phyloP scores from a whole-genome alignment of 2,329 filamentous ascomycete genomes.

The Penicillium sp. region DNA sequence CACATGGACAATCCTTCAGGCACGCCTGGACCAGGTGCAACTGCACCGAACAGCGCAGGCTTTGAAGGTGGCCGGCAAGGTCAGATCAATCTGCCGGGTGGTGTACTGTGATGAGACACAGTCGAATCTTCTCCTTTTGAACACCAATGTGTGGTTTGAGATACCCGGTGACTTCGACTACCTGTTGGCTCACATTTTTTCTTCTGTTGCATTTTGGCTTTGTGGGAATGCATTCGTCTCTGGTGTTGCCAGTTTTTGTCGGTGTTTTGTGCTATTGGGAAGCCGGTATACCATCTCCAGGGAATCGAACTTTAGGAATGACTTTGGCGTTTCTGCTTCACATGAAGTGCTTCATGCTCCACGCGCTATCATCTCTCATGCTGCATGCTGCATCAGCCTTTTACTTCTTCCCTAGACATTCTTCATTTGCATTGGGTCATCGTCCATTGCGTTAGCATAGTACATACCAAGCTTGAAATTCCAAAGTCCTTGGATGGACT shows the following conservation, averaged over 20 bases:
- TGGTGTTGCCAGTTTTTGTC: not conserved
- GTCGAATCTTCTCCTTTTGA: not conserved
- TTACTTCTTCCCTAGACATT: slow-evolving; percentile 1
- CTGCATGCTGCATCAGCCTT: slow-evolving; percentile 13
- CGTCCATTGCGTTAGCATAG: not conserved
- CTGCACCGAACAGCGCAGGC: slow-evolving; percentile 35
- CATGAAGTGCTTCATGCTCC: not conserved
- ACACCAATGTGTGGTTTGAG: slow-evolving; percentile 12
- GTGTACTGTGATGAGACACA: slow-evolving; percentile 28
- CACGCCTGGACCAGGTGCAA: slow-evolving; percentile 16
- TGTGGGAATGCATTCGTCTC: not conserved
- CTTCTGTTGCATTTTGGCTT: slow-evolving; percentile 3
- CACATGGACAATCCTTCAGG: slow-evolving; percentile 41
- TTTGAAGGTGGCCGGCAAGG: slow-evolving; percentile 29
- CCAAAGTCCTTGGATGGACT: not conserved
- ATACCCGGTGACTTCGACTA: slow-evolving; percentile 11
- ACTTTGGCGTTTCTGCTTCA: slow-evolving; percentile 6
- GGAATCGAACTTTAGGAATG: not conserved
- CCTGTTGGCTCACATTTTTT: not conserved
- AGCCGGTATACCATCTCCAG: not conserved
- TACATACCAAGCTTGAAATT: slow-evolving; percentile 6
- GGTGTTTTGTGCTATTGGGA: slow-evolving; percentile 7
- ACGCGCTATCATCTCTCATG: not conserved
- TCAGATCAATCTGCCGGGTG: slow-evolving; percentile 36
- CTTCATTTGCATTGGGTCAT: slow-evolving; percentile 2